Evolutionary conservation across 306 rosid species (phyloP).

Genomic region (Gillenia trifoliata): DNA sequence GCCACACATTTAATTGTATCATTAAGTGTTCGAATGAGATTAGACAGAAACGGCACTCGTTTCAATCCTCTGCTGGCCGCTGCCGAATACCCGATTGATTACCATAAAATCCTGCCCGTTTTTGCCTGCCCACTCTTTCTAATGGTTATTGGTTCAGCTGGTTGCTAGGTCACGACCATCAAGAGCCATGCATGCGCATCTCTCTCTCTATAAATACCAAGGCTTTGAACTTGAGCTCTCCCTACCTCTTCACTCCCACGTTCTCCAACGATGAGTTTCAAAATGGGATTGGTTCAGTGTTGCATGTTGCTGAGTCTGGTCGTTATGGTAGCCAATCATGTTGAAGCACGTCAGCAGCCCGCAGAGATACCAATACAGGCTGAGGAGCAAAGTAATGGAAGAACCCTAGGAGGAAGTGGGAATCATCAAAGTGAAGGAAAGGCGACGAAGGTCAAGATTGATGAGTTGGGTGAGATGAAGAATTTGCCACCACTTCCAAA

Average conservation of each 20-base stretch:
- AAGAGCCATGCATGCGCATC: not conserved
- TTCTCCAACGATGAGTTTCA: not conserved
- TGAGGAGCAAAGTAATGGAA: not conserved
- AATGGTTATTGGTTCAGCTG: not conserved
- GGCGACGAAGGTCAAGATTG: not conserved
- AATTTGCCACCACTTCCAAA: slow-evolving; percentile 13
- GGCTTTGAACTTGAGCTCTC: not conserved
- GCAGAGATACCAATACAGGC: not conserved
- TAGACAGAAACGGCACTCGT: slow-evolving; percentile 13
- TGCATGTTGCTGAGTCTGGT: slow-evolving; percentile 3
- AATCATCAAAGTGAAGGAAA: not conserved
- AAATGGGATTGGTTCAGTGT: not conserved
- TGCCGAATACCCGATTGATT: not conserved
- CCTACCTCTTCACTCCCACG: not conserved
- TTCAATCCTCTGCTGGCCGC: slow-evolving; percentile 8
- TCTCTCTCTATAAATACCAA: not conserved
- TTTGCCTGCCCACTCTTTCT: not conserved
- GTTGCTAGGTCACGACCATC: too few relatives aligned
- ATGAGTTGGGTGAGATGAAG: slow-evolving; percentile 18
- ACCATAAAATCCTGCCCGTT: not conserved
- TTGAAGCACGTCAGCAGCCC: slow-evolving; percentile 14
- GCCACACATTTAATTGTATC: not conserved
- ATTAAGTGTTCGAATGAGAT: not conserved
- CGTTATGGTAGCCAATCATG: slow-evolving; percentile 1
- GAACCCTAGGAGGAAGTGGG: not conserved